phyloP scores from a whole-genome alignment of 352 stramenopile species.

The Thalassiosira mediterranea region DNA sequence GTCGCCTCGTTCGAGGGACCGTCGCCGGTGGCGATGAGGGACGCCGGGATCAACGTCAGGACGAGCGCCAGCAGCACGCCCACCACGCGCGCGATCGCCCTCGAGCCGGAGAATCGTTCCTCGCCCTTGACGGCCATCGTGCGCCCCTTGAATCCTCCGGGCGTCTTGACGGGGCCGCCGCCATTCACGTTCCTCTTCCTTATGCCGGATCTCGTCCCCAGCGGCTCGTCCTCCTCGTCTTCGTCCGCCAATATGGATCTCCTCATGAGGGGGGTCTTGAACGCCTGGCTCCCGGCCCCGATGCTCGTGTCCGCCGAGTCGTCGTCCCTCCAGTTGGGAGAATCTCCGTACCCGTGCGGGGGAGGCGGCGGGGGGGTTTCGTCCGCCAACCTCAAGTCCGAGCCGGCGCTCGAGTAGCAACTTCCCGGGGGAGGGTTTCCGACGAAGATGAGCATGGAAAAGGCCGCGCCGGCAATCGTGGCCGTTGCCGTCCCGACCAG shows the following conservation, averaged over 20 bases:
- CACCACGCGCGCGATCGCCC: constrained; percentile 32
- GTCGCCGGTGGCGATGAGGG: constrained; percentile 41
- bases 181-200: constrained; percentile 32
- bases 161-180: constrained; percentile 8
- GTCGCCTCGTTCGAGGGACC: constrained; percentile 46
- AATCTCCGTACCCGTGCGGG: constrained; percentile 13
- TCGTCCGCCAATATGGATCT: constrained; percentile 51
- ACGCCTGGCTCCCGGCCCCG: constrained; percentile 27
- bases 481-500: constrained; percentile 30
- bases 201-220: constrained; percentile 28
- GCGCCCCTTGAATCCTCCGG: constrained; percentile 11
- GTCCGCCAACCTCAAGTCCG: constrained; percentile 36
- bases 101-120: constrained; percentile 21
- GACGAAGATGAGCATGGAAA: constrained; percentile 40
- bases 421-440: constrained; percentile 14
- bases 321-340: constrained; percentile 39
- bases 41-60: constrained; percentile 51
- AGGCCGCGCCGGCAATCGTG: constrained; percentile 17
- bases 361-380: constrained; percentile 14
- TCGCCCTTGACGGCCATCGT: constrained; percentile 17
- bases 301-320: constrained; percentile 54
- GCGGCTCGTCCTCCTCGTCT: constrained; percentile 49
- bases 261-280: constrained; percentile 52
- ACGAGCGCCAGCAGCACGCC: constrained; percentile 44
- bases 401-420: constrained; percentile 5